Base-by-base conservation (phyloP, 176 grass and related monocot genomes). In the Rhynchospora pubera region DNA sequence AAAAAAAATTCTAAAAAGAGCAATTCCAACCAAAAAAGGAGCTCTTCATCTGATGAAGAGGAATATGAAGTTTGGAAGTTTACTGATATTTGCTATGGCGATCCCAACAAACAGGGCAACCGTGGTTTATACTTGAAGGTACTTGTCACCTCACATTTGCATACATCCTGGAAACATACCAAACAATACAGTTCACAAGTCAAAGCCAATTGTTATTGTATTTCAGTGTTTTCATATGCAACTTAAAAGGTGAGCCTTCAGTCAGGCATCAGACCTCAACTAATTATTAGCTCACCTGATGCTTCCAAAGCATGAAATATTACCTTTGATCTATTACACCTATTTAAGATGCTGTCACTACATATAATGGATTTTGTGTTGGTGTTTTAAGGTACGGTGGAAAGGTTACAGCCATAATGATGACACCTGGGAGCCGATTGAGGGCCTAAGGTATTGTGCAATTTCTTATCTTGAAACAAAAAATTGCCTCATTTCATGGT, bases 391-490 rank as follows among this genome's bases (percentile, higher is more conserved):
- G 95, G 95, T 97, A 22, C 92, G 88, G 57, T 97, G 95, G 95
- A 97, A 94, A 85, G 95, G 90, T 84, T 97, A 92, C 80, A 83
- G 80, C 30, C 85, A 89, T 83, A 85, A 87, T 89, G 85, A 97
- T 69, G 95, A 94, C 88, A 97, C 92, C 23, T 97, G 95, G 95
- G 95, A 97, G 85, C 90, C 92, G 74, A 75, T 93, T 84, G 85
- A 94, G 85, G 87, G 85, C 58, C 81, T 97, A 92, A 91, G 89
- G 95, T 97, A 91, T 83, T 28, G 15, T 80, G 26, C 57, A 76
- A 55, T 64, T 55, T 59, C 42, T 57, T 59, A 43, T 80, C 23
- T 74, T 86, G 9, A 13, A 13, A 57, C 19, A 24, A 43, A 62
- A 22, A 81, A 5, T 14, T 53, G 47, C 48, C 71, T 75, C 5